Conservation (phyloP, 2,329 filamentous ascomycete genomes). For the Tolypocladium amazonense region DNA sequence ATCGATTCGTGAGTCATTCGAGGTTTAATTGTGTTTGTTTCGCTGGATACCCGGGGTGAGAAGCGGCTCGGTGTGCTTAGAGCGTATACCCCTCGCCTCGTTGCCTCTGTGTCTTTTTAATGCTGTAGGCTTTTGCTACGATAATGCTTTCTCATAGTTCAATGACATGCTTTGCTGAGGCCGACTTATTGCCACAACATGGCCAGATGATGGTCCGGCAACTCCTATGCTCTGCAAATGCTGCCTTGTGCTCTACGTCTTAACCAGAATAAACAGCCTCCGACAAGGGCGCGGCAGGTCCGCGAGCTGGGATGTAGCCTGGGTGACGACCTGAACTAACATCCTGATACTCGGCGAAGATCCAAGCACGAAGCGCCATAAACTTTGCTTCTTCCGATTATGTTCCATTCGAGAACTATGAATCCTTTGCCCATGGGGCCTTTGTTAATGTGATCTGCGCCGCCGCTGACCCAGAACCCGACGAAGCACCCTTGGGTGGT, state of each 20-base stretch:
- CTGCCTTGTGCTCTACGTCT: neutral
- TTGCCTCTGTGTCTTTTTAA: constrained; percentile 3
- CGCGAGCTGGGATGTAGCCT: neutral
- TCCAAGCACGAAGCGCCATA: neutral
- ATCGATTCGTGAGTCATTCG: neutral
- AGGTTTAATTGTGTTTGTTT: constrained; percentile 5
- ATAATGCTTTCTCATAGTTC: constrained; percentile 4
- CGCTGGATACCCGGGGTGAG: constrained; percentile 21
- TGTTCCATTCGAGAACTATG: neutral
- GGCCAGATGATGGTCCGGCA: neutral
- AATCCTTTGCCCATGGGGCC: constrained; percentile 34
- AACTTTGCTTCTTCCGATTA: neutral
- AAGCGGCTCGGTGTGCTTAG: constrained; percentile 5
- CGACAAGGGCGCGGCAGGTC: neutral
- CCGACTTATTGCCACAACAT: neutral
- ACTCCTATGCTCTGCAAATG: neutral
- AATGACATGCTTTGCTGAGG: neutral
- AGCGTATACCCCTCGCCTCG: constrained; percentile 18
- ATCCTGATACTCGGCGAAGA: neutral
- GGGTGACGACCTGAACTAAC: neutral
- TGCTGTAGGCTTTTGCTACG: constrained; percentile 5
- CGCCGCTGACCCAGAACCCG: constrained; percentile 18
- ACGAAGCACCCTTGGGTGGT: constrained; percentile 8
- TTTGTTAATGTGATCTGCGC: constrained; percentile 31
- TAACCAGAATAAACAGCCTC: neutral